Evolutionary conservation across 176 grass and related monocot genomes (phyloP), one percentile per base, ranked within the genome.

Genomic region (Oryza punctata): DNA sequence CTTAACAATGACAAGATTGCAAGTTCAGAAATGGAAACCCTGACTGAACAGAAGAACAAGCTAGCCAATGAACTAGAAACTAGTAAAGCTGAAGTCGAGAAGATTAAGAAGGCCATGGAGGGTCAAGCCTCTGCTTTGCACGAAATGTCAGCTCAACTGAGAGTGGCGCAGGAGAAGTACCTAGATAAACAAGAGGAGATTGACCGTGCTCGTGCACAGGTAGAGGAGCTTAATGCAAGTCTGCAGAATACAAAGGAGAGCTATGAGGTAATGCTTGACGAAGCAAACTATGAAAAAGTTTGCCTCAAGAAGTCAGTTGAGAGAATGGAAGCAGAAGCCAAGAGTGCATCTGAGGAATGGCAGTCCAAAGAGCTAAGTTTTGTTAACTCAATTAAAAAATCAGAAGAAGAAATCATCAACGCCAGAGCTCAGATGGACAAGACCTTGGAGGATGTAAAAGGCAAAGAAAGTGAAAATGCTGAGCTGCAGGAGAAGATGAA

Each of bases 41-140:
- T 97, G 70, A 81, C 75, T 63, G 82, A 90, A 84, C 78, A 98
- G 74, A 95, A 76, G 67, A 84, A 86, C 24, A 82, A 85, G 72
- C 47, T 98, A 70, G 29, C 82, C 44, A 83, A 86, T 47, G 90
- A 98, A 68, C 85, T 95, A 38, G 75, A 90, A 81, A 54, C 59
- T 59, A 91, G 69, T 69, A 91, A 69, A 84, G 86, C 89, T 76
- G 92, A 94, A 82, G 54, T 78, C 35, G 90, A 98, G 63, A 86
- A 98, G 65, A 65, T 91, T 70, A 95, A 98, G 84, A 91, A 95
- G 89, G 95, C 89, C 75, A 97, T 93, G 95, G 95, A 94, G 65
- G 92, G 89, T 78, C 88, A 94, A 40, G 90, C 95, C 70, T 94
- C 90, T 49, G 95, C 95, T 63, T 91, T 98, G 74, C 92, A 95